Conservation (phyloP, 78 protist genomes). For the Dictyostelium discoideum region DNA sequence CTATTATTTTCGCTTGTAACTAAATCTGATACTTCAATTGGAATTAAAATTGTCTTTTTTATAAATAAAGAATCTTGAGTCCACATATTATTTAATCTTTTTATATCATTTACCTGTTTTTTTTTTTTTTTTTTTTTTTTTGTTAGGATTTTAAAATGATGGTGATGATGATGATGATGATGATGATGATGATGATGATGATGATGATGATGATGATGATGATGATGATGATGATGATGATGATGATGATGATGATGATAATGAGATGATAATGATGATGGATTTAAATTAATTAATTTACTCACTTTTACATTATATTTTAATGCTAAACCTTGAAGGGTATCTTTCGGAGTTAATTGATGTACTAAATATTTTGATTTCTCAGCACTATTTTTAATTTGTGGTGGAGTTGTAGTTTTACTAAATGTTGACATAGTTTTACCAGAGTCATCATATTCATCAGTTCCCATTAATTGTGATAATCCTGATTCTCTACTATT, state of each 20-base stretch:
- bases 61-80: slow-evolving; percentile 40
- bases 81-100: slow-evolving; percentile 62
- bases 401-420: not conserved
- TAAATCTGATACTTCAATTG: slow-evolving; percentile 2
- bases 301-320: slow-evolving; percentile 47
- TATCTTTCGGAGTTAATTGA: slow-evolving; percentile 36
- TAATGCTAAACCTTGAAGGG: slow-evolving; percentile 59
- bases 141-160: not conserved
- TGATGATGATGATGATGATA: not conserved
- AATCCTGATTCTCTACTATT: slow-evolving; percentile 5
- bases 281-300: too few relatives aligned
- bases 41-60: slow-evolving; percentile 43
- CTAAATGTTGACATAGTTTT: not conserved
- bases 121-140: too few relatives aligned
- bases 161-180: not conserved
- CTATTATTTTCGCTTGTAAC: not conserved
- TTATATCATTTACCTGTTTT: slow-evolving; percentile 43
- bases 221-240: not conserved
- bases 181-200: not conserved
- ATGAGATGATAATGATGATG: too few relatives aligned
- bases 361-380: slow-evolving; percentile 26
- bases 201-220: not conserved
- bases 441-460: not conserved
- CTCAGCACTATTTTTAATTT: not conserved
- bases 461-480: not conserved